phyloP scores from a whole-genome alignment of 768 basidiomycete species.

The Rubroboletus satanas region DNA sequence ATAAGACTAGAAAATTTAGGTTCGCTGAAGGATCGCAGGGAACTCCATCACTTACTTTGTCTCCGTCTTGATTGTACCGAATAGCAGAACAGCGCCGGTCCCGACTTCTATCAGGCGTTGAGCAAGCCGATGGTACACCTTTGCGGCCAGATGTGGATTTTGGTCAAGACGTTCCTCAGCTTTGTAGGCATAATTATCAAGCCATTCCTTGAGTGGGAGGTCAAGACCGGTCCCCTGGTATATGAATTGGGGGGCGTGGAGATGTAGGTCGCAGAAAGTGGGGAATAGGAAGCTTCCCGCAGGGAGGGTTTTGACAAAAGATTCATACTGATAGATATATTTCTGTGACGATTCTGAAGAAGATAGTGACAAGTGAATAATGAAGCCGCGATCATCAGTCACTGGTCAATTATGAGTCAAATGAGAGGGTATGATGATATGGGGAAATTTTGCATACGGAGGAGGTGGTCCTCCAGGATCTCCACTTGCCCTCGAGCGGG shows the following conservation, averaged over 20 bases:
- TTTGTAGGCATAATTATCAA: constrained; percentile 76
- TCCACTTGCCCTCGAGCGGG: constrained; percentile 49
- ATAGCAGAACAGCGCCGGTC: constrained; percentile 72
- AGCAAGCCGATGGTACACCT: constrained; percentile 67
- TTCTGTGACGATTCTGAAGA: constrained; percentile 34
- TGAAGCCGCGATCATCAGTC: constrained; percentile 41
- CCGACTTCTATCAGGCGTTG: constrained; percentile 66
- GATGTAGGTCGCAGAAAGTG: constrained; percentile 77
- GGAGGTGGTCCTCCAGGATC: constrained; percentile 52
- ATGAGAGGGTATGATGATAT: not conserved
- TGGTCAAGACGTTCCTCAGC: constrained; percentile 74
- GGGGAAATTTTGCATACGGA: constrained; percentile 35
- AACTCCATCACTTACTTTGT: constrained; percentile 59
- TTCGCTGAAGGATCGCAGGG: not conserved
- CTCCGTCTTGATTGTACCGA: constrained; percentile 79
- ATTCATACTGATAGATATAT: constrained; percentile 23
- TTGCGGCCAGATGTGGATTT: constrained; percentile 54
- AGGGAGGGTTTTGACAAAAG: constrained; percentile 36
- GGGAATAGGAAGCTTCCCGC: constrained; percentile 68
- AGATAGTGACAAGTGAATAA: constrained; percentile 45
- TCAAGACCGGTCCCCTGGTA: constrained; percentile 87
- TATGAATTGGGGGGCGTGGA: constrained; percentile 87
- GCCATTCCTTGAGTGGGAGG: constrained; percentile 81
- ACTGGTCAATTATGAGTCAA: constrained; percentile 24
- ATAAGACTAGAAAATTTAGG: constrained; percentile 51